These are phyloP conservation scores for Gigaspora rosea DNA, from an alignment of 192 early-diverging fungal genomes.

Conservation along the genomic window DNA sequence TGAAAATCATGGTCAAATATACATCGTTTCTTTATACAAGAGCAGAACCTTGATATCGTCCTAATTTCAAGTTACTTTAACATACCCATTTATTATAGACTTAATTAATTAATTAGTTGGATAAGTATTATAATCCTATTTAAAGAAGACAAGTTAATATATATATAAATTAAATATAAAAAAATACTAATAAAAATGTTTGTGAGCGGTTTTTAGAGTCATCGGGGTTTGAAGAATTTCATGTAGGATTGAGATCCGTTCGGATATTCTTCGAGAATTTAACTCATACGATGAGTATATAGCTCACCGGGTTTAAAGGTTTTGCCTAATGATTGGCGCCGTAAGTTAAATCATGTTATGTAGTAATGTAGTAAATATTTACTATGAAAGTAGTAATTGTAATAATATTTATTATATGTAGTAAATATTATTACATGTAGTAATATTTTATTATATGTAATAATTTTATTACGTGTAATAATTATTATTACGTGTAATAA, in stretches of 20 bases:
- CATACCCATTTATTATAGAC: neutral
- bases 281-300: conserved; percentile 34
- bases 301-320: conserved; percentile 29
- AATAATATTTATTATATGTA: no score
- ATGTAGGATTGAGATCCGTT: conserved; percentile 44
- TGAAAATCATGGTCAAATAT: conserved; percentile 24
- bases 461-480: no score
- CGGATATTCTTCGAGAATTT: conserved; percentile 45
- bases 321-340: no score
- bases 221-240: conserved; percentile 46
- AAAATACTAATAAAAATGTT: neutral
- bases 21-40: conserved; percentile 28
- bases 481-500: no score
- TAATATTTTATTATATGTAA: no score
- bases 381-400: no score
- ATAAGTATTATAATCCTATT: neutral
- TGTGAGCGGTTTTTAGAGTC: neutral
- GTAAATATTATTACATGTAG: no score
- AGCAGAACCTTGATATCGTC: conserved; percentile 32
- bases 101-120: neutral
- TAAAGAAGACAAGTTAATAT: no score
- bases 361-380: no score
- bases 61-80: neutral
- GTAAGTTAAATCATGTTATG: no score
- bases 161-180: no score